Evolutionary conservation across 805 yeast genomes (phyloP).

Genomic region (Lipomyces mesembrius): DNA sequence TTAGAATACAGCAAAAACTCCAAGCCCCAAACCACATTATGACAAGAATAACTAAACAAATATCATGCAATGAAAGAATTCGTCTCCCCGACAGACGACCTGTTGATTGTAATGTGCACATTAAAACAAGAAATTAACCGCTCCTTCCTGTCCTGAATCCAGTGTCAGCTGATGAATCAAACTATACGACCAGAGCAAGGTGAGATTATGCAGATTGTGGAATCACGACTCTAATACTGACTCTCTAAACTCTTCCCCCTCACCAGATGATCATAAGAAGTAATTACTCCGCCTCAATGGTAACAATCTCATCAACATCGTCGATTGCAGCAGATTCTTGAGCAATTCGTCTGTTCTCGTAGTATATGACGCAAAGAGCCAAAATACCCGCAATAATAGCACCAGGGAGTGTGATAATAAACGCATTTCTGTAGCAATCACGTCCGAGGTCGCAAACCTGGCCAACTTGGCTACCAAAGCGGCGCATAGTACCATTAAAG

Average conservation of each 20-base stretch:
- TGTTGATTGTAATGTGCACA: background rate
- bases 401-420: conserved; percentile 34
- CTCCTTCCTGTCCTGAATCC: background rate
- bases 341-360: conserved; percentile 10
- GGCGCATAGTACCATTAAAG: conserved; percentile 24
- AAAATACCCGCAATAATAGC: conserved; percentile 24
- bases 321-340: background rate
- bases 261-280: background rate
- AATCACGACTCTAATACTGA: background rate
- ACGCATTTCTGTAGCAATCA: conserved; percentile 36
- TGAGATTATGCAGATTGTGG: background rate
- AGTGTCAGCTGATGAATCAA: background rate
- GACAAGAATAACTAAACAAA: background rate
- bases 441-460: conserved; percentile 34
- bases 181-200: background rate
- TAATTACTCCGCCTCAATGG: background rate
- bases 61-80: background rate
- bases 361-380: conserved; percentile 25
- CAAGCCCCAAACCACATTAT: background rate
- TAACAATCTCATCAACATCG: background rate
- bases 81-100: background rate
- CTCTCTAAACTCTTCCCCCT: background rate
- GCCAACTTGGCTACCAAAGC: conserved; percentile 33
- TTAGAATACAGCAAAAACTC: background rate
- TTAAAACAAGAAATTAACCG: background rate